Percentiles rank a stretch among this genome's conserved stretches.
Conservation (phyloP, 805 yeast genomes). For the Pichia scutulata region DNA sequence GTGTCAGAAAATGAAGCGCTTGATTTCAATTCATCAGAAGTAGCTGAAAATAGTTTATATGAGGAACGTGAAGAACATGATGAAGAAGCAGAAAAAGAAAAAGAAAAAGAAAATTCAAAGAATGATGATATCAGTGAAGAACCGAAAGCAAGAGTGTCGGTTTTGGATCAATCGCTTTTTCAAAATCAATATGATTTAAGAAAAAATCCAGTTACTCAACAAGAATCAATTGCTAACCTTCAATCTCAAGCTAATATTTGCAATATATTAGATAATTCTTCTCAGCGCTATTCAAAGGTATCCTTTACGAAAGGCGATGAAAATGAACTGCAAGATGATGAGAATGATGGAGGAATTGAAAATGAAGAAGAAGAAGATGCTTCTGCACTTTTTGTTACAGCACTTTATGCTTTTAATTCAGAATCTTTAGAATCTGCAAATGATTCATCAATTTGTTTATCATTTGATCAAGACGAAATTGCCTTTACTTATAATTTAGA, state of each 20-base stretch:
- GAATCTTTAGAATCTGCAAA: slow-evolving; percentile 51
- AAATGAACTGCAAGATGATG: not conserved
- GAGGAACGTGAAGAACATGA: not conserved
- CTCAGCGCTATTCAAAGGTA: not conserved
- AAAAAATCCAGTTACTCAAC: not conserved
- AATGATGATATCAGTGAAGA: not conserved
- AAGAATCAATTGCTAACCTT: not conserved
- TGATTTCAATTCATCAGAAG: not conserved
- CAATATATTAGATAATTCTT: not conserved
- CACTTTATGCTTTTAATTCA: slow-evolving; percentile 29
- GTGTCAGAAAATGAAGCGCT: slow-evolving; percentile 6
- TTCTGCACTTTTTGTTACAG: slow-evolving; percentile 30
- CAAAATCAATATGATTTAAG: slow-evolving; percentile 13
- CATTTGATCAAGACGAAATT: slow-evolving; percentile 60
- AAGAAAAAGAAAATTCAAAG: not conserved
- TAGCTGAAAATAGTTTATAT: not conserved
- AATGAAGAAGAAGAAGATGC: slow-evolving; percentile 25
- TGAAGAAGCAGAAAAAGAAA: not conserved
- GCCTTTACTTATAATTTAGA: slow-evolving; percentile 76
- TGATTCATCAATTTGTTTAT: slow-evolving; percentile 65
- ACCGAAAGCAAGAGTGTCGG: slow-evolving; percentile 17
- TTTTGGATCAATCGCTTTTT: slow-evolving; percentile 23
- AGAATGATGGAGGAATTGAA: not conserved
- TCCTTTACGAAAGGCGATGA: not conserved
- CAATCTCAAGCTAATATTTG: not conserved